Percentiles rank a stretch among this genome's conserved stretches.
These are phyloP conservation scores for Penicillium coffeae DNA, from an alignment of 495 filamentous ascomycete species.

Conservation along the genomic window DNA sequence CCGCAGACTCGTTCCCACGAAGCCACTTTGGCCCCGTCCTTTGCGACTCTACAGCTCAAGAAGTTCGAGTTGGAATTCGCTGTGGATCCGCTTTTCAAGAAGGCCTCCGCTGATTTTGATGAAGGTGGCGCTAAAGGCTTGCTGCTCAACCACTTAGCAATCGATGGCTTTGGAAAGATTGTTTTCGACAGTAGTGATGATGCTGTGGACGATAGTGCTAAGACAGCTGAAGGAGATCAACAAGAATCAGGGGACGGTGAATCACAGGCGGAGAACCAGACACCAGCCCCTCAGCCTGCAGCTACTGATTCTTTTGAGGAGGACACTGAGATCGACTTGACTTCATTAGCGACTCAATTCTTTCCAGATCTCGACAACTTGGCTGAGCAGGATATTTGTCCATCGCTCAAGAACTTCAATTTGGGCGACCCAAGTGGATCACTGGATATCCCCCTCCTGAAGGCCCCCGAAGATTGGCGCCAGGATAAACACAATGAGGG, in stretches of 20 bases:
- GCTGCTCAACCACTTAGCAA: slow-evolving; percentile 89
- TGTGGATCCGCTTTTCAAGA: slow-evolving; percentile 97
- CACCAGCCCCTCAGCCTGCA: slow-evolving; percentile 23
- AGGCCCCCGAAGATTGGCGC: slow-evolving; percentile 80
- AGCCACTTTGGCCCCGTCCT: slow-evolving; percentile 83
- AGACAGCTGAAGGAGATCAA: slow-evolving; percentile 47
- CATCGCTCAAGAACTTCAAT: slow-evolving; percentile 88
- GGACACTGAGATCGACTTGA: slow-evolving; percentile 72
- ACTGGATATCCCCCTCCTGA: slow-evolving; percentile 86
- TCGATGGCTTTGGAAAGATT: slow-evolving; percentile 86
- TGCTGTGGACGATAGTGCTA: slow-evolving; percentile 56
- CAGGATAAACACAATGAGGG: slow-evolving; percentile 55
- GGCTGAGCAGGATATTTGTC: slow-evolving; percentile 88
- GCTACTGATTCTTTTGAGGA: slow-evolving; percentile 49
- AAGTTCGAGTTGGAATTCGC: slow-evolving; percentile 97
- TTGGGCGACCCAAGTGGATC: slow-evolving; percentile 81
- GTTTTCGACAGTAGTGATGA: slow-evolving; percentile 99
- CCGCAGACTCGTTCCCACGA: slow-evolving; percentile 77
- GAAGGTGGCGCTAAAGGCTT: slow-evolving; percentile 97
- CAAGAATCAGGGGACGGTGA: slow-evolving; percentile 32
- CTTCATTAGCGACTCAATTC: slow-evolving; percentile 68
- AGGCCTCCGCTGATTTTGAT: slow-evolving; percentile 96
- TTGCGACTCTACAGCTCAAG: slow-evolving; percentile 84
- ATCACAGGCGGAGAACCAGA: slow-evolving; percentile 21
- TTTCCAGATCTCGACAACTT: slow-evolving; percentile 78